Conservation (phyloP, 2,329 filamentous ascomycete genomes). For the Myriosclerotinia curreyana region DNA sequence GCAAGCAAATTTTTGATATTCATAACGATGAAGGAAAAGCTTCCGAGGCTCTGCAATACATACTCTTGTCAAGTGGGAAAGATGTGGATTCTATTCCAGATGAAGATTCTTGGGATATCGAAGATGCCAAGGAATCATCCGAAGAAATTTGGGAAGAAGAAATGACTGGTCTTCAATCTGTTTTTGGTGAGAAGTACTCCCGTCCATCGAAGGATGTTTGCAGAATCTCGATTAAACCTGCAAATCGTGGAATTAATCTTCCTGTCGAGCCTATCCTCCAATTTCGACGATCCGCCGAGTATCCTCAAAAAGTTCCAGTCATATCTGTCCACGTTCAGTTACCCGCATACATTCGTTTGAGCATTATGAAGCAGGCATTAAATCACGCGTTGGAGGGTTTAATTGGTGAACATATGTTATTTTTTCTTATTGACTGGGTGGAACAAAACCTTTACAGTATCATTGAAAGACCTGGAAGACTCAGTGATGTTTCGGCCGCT, state of each 20-base stretch:
- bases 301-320: conserved; percentile 67
- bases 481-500: conserved; percentile 80
- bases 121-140: conserved; percentile 49
- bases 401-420: conserved; percentile 85
- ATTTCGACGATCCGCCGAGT: conserved; percentile 69
- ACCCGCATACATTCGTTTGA: conserved; percentile 90
- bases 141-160: conserved; percentile 81
- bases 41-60: conserved; percentile 74
- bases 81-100: conserved; percentile 39
- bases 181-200: conserved; percentile 73
- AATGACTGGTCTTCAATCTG: conserved; percentile 76
- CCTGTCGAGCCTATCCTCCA: conserved; percentile 57
- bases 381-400: conserved; percentile 67
- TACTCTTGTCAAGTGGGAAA: conserved; percentile 54
- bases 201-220: conserved; percentile 61
- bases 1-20: conserved; percentile 71
- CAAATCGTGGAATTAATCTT: conserved; percentile 50
- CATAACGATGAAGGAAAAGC: conserved; percentile 70
- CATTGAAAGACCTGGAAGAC: conserved; percentile 76
- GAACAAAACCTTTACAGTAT: conserved; percentile 81
- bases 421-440: conserved; percentile 86
- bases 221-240: conserved; percentile 62
- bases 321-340: conserved; percentile 68
- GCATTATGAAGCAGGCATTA: conserved; percentile 75
- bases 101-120: conserved; percentile 39